Evolutionary conservation across 2,329 filamentous ascomycete genomes (phyloP), one percentile per base, ranked within the genome.

Genomic region (Penicillium sp.): DNA sequence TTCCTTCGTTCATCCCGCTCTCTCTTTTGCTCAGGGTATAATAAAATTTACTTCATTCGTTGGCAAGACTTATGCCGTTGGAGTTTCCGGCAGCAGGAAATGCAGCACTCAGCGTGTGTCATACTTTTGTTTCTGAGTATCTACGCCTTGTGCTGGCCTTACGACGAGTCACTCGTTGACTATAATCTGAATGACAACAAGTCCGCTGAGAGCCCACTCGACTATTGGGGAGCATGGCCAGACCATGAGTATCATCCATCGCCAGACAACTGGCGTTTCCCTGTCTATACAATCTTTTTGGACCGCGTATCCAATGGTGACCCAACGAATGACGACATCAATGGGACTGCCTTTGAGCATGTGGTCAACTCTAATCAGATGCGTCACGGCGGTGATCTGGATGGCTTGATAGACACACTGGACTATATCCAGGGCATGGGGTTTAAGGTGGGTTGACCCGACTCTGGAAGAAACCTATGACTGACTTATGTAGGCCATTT

Each of bases 371-470:
- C 76, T 48, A 84, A 79, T 43, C 81, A 84, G 61, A 77, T 84
- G 65, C 79, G 82, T 33, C 79, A 82, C 69, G 81, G 82, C 44
- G 82, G 82, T 52, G 81, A 85, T 63, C 68, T 81, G 12, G 67
- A 72, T 53, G 81, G 81, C 12, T 62, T 85, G 44, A 64, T 79
- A 44, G 79, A 83, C 57, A 80, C 79, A 9, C 68, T 85, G 49
- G 81, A 85, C 63, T 85, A 85, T 61, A 71, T 85, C 29, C 77
- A 81, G 51, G 83, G 81, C 52, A 80, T 83, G 76, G 82, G 81
- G 13, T 77, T 84, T 60, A 82, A 81, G 72, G 78, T 78, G 54
- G 10, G 58, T 55, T 15, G 28, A 39, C 18, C 20, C 12, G 7
- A 15, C n/a, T 4, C 10, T 7, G 29, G 39, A 28, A 44, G 25